Conservation (phyloP, 129 eudicot genomes). For the Tagetes erecta region DNA sequence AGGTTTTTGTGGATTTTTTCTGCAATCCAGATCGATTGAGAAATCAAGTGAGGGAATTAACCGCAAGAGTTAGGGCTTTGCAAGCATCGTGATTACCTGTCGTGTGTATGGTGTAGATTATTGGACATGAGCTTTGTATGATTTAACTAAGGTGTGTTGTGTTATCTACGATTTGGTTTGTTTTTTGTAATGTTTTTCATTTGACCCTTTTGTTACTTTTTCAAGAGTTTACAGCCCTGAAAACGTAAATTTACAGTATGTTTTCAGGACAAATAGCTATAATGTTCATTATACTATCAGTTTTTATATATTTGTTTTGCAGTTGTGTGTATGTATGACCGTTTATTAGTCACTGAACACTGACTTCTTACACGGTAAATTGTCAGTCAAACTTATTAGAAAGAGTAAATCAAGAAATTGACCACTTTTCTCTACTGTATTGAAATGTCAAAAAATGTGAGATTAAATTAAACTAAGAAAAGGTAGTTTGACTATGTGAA, state of each 20-base stretch:
- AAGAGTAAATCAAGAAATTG: not conserved
- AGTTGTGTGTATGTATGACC: not conserved
- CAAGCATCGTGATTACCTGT: conserved; percentile 55
- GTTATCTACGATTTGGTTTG: not conserved
- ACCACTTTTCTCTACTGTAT: not conserved
- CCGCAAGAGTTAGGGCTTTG: conserved; percentile 81
- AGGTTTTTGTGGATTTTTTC: conserved; percentile 94
- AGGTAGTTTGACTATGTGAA: no score
- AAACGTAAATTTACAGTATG: not conserved
- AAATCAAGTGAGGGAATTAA: conserved; percentile 80
- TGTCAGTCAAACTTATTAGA: not conserved
- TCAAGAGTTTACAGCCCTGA: not conserved
- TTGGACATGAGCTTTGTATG: not conserved
- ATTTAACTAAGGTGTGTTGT: not conserved
- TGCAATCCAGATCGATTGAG: conserved; percentile 86
- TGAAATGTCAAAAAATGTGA: not conserved
- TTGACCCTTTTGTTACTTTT: not conserved
- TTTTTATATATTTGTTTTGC: not conserved
- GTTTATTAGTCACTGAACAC: not conserved
- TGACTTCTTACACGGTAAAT: conserved; percentile 16
- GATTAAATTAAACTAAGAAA: no score
- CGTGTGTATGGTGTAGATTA: conserved; percentile 8
- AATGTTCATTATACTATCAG: not conserved
- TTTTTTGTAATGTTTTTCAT: not conserved
- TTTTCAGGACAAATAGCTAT: not conserved